Conservation (phyloP, 345 rosid genomes). For the Orychophragmus violaceus region DNA sequence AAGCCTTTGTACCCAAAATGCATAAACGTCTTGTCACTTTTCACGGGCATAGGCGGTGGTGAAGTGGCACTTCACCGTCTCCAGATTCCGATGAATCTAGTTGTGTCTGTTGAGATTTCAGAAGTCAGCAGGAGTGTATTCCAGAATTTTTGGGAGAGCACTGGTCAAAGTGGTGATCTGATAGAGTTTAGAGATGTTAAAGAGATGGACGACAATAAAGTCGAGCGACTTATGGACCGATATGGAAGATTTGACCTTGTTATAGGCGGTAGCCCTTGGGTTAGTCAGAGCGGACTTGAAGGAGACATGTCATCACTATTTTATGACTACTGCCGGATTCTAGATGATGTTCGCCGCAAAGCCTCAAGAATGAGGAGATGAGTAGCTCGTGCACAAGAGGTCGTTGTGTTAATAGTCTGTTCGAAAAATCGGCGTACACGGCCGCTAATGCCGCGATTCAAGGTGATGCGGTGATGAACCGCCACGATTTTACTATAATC, state of each 20-base stretch:
- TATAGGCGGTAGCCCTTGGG: slow-evolving; percentile 25
- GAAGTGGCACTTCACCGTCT: slow-evolving; percentile 26
- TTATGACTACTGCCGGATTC: slow-evolving; percentile 25
- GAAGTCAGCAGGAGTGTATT: slow-evolving; percentile 7
- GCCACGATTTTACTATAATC: too few relatives aligned
- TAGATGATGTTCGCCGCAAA: slow-evolving; percentile 4
- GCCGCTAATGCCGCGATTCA: too few relatives aligned
- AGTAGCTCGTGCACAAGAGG: too few relatives aligned
- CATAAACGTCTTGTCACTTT: slow-evolving; percentile 16
- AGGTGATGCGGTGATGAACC: too few relatives aligned
- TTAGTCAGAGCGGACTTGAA: slow-evolving; percentile 24
- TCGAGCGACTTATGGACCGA: neutral
- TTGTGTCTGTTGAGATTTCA: slow-evolving; percentile 28
- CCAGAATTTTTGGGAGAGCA: slow-evolving; percentile 24
- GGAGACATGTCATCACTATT: slow-evolving; percentile 29
- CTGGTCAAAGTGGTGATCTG: slow-evolving; percentile 13
- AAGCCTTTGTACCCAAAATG: slow-evolving; percentile 12
- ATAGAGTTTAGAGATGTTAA: slow-evolving; percentile 4
- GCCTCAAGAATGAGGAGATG: neutral
- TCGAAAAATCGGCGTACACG: too few relatives aligned
- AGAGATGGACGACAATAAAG: neutral
- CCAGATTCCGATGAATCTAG: slow-evolving; percentile 7
- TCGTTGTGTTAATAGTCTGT: too few relatives aligned
- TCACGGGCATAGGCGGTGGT: slow-evolving; percentile 34
- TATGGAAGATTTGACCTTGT: slow-evolving; percentile 34